phyloP scores from a whole-genome alignment of 2,329 filamentous ascomycete species.

The Fusarium euwallaceae region DNA sequence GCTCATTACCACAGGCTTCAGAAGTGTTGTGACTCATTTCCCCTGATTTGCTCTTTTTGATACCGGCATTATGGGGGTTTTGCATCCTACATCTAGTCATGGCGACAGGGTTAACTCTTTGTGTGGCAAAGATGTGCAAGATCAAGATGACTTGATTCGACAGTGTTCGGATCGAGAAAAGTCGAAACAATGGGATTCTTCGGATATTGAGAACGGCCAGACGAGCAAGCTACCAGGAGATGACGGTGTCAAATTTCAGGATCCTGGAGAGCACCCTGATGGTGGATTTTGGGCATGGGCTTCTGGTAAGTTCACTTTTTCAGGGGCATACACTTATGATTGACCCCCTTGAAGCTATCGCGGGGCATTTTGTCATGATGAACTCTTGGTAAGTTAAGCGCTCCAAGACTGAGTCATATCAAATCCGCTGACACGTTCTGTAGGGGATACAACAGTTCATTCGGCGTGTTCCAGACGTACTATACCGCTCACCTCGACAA shows the following conservation, averaged over 20 bases:
- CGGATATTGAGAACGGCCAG: not conserved
- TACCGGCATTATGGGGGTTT: not conserved
- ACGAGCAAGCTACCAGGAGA: not conserved
- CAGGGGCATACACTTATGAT: accelerated
- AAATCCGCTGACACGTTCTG: not conserved
- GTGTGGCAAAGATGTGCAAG: not conserved
- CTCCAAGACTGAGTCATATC: accelerated
- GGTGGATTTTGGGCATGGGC: not conserved
- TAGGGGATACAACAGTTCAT: not conserved
- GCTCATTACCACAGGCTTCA: not conserved
- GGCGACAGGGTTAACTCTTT: not conserved
- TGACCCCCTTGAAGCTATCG: not conserved
- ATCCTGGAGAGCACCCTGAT: not conserved
- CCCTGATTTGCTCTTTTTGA: not conserved
- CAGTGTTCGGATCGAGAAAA: not conserved
- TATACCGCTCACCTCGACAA: not conserved
- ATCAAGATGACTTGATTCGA: not conserved
- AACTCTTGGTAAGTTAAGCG: not conserved
- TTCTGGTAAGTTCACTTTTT: not conserved
- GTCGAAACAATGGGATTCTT: not conserved
- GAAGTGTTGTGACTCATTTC: not conserved
- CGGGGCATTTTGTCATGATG: not conserved
- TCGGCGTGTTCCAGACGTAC: not conserved
- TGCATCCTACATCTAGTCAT: not conserved
- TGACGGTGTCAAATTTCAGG: not conserved